Conservation (phyloP, 2,329 filamentous ascomycete species). For the Sporothrix pseudoabietina region DNA sequence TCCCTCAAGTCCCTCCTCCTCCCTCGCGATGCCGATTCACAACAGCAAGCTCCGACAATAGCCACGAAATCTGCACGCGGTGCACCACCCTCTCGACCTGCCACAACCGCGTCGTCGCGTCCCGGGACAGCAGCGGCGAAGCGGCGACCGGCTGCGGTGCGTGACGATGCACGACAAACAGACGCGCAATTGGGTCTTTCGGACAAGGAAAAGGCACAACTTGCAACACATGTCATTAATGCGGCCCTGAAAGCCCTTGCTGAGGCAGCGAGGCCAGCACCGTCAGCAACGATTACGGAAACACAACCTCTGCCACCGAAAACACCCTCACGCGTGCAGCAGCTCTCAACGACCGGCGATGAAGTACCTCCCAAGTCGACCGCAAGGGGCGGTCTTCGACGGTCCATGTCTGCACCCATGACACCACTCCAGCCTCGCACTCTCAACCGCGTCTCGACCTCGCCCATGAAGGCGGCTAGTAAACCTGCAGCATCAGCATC, state of each 20-base stretch:
- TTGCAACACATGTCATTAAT: slow-evolving; percentile 76
- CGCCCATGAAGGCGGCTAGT: slow-evolving; percentile 45
- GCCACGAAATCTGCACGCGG: slow-evolving; percentile 26
- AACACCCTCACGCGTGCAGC: neutral
- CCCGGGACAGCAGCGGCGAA: slow-evolving; percentile 38
- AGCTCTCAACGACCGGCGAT: neutral
- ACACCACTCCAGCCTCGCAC: slow-evolving; percentile 64
- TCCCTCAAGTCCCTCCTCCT: slow-evolving; percentile 51
- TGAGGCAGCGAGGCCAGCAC: slow-evolving; percentile 61
- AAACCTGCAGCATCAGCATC: slow-evolving; percentile 31
- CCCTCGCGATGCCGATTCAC: slow-evolving; percentile 41
- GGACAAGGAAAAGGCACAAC: slow-evolving; percentile 62
- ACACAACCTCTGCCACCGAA: slow-evolving; percentile 39
- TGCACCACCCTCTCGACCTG: slow-evolving; percentile 35
- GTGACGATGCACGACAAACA: slow-evolving; percentile 29
- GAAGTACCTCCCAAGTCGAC: slow-evolving; percentile 38
- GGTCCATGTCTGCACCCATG: slow-evolving; percentile 61
- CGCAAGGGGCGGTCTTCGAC: slow-evolving; percentile 50
- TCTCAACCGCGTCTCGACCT: slow-evolving; percentile 62
- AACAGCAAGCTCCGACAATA: slow-evolving; percentile 32
- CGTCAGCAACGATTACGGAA: slow-evolving; percentile 41
- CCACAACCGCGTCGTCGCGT: slow-evolving; percentile 34
- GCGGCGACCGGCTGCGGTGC: slow-evolving; percentile 31
- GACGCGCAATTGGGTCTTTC: slow-evolving; percentile 43
- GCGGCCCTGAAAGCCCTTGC: slow-evolving; percentile 66